A percentile compares a stretch with the other conserved stretches of the same genome.
These are phyloP conservation scores for Teunomyces tritomae DNA, from an alignment of 805 yeast genomes.

Conservation along the genomic window DNA sequence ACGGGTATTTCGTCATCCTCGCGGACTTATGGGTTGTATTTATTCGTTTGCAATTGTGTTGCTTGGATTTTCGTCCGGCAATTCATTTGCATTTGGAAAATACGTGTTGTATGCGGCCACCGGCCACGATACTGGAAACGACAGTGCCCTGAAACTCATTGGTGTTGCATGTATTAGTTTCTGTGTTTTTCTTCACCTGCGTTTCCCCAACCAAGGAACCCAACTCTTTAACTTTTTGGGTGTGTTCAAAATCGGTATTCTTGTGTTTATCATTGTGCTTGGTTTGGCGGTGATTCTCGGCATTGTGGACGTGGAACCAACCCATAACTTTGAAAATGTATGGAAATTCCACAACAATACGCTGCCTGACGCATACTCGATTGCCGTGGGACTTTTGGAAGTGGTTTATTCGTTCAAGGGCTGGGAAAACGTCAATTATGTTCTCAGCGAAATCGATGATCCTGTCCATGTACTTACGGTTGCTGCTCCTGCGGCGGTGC, in stretches of 20 bases:
- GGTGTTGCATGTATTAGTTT: conserved; percentile 49
- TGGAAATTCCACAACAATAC: conserved; percentile 25
- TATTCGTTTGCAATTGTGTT: conserved; percentile 54
- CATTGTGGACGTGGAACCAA: conserved; percentile 17
- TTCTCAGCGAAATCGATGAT: conserved; percentile 53
- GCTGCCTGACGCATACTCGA: conserved; percentile 42
- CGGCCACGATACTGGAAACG: conserved; percentile 22
- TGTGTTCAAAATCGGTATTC: conserved; percentile 48
- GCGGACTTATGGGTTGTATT: conserved; percentile 35
- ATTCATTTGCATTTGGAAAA: conserved; percentile 63
- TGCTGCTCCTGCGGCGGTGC: conserved; percentile 60
- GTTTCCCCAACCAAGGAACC: conserved; percentile 50
- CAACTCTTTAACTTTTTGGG: conserved; percentile 54
- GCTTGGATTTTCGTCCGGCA: conserved; percentile 61
- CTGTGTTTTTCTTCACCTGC: conserved; percentile 47
- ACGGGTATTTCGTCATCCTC: conserved; percentile 31
- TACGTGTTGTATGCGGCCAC: conserved; percentile 44
- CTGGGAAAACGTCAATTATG: conserved; percentile 70
- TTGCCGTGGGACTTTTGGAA: conserved; percentile 56
- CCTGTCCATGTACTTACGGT: conserved; percentile 56
- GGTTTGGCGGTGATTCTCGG: conserved; percentile 45
- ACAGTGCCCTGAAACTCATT: conserved; percentile 34
- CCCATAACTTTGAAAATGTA: conserved; percentile 28
- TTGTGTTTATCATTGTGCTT: conserved; percentile 46
- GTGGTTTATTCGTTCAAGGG: conserved; percentile 66